Evolutionary conservation across 2,329 filamentous ascomycete genomes (phyloP).

Genomic region (Penicillium sp.): DNA sequence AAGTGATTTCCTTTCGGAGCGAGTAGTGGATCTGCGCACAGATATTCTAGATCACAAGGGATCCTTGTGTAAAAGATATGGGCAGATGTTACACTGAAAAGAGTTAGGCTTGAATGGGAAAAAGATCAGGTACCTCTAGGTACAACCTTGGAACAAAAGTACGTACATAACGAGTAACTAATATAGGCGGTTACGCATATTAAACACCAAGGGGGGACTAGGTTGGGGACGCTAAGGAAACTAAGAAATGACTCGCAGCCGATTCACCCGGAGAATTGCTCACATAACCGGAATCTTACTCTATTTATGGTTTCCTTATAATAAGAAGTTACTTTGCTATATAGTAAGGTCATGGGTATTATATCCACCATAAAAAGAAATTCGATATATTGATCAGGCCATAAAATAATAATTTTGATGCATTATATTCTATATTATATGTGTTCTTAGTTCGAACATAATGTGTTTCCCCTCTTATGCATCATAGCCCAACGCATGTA

Average conservation of each 20-base stretch:
- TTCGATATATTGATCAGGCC: not conserved
- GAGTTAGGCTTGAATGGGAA: not conserved
- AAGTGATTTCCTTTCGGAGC: not conserved
- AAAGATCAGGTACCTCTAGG: not conserved
- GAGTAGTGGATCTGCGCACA: not conserved
- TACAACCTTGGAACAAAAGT: not conserved
- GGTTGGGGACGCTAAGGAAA: not conserved
- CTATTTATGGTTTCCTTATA: not conserved
- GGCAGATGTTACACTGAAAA: not conserved
- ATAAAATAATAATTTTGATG: not conserved
- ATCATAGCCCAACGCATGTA: conserved; percentile 10
- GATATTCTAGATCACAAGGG: not conserved
- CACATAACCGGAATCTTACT: not conserved
- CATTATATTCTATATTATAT: not conserved
- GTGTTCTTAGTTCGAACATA: not conserved
- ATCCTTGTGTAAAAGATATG: not conserved
- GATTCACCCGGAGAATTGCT: conserved; percentile 1
- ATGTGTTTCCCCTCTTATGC: conserved; percentile 1
- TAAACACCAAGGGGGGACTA: not conserved
- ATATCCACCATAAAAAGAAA: not conserved
- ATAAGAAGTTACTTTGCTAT: no score
- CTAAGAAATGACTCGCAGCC: conserved; percentile 12
- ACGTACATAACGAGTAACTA: not conserved
- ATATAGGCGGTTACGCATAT: not conserved
- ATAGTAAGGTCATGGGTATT: no score